phyloP scores from a whole-genome alignment of 257 asterid species.

The Solanum etuberosum region DNA sequence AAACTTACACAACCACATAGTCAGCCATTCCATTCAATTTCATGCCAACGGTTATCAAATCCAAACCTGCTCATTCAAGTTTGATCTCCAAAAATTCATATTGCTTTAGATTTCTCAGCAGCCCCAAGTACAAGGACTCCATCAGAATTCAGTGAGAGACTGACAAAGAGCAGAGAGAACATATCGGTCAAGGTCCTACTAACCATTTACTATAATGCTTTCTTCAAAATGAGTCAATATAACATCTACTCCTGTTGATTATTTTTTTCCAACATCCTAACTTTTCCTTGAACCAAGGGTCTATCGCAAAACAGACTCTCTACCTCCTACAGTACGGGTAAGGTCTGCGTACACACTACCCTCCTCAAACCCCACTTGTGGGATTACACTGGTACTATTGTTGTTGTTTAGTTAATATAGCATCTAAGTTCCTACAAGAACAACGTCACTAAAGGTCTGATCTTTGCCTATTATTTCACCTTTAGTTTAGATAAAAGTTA shows the following conservation, averaged over 20 bases:
- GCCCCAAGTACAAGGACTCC: not conserved
- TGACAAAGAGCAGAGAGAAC: not conserved
- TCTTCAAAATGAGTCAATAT: not conserved
- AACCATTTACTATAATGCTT: not conserved
- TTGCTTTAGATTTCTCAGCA: not conserved
- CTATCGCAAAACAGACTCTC: not conserved
- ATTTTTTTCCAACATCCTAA: not conserved
- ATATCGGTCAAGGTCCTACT: not conserved
- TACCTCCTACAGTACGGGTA: not conserved
- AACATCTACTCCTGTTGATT: not conserved
- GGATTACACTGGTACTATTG: not conserved
- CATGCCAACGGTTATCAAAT: not conserved
- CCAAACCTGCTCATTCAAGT: not conserved
- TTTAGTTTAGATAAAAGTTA: not conserved
- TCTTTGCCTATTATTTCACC: not conserved
- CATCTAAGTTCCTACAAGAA: not conserved
- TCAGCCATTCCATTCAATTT: not conserved
- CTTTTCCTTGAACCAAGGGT: not conserved
- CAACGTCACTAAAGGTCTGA: not conserved
- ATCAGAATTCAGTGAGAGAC: not conserved
- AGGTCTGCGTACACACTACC: not conserved
- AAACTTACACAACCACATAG: not conserved
- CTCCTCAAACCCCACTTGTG: not conserved
- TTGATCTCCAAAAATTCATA: not conserved
- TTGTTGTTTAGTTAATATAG: not conserved